Base-by-base conservation (phyloP, 2,329 filamentous ascomycete genomes). In the Aspergillus ruber region DNA sequence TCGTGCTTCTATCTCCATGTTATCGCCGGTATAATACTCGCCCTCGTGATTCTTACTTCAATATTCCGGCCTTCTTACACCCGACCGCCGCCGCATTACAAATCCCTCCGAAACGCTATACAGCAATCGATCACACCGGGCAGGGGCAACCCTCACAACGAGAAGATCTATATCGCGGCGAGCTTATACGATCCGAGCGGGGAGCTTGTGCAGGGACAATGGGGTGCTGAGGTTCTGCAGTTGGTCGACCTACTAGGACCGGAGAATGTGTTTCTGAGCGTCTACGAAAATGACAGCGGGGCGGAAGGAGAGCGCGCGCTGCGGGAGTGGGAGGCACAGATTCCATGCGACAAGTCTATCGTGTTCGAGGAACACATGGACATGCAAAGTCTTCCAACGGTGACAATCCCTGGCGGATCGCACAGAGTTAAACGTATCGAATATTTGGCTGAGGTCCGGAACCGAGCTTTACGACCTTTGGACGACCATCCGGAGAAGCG, bases 131-230 rank as follows among this genome's bases (percentile, higher is more conserved):
- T 61, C 18, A 46, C 54, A 5, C 51, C 64, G 4, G 73, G 72
- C 3, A 60, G 76, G 42, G 78, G 72, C 6, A 83, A 83, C 52
- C 58, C 71, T 1, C 65, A 72, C 46, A 73, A 79, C 43, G 83
- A 88, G 62, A 85, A 82, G 57, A 72, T 89, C n/a, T 89, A 85
- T 59, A 85, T 90, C 44, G 83, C 83, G 1, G 80, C 85, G 13
- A 86, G 83, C 57, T 74, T 90, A 46, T 85, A 85, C 56, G 84
- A 89, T 57, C 71, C 74, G 17, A 71, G 73, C 6, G 84, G 83
- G 1, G 69, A 75, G 2, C 68, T 89, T 17, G 78, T 83, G 0
- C 68, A 73, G 6, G 84, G 85, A 1, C 69, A 72, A 23, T 90
- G 85, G 85, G 84, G 82, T 0, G 62, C 75, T 50, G 74, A 76